Evolutionary conservation across 306 rosid species (phyloP), one percentile per base, ranked within the genome.

Genomic region (Acacia crassicarpa): DNA sequence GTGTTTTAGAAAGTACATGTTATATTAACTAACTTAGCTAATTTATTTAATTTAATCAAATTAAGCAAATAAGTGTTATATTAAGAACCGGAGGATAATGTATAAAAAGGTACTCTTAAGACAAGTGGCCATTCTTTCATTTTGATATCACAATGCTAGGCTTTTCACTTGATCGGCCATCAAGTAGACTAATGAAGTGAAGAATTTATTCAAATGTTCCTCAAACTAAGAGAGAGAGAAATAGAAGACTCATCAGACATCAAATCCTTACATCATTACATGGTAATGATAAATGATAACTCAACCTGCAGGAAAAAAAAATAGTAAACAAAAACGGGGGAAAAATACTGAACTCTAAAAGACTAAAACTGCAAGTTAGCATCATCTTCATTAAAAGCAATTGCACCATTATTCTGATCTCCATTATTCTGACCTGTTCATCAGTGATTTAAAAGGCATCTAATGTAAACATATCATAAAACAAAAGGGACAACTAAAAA

Each of bases 61-160:
- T 38, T 38, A 38, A 1, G 8, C 6, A 38, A 6, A 38, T 6
- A 38, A 0, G 1, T 38, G 0, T 38, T 38, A 38, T 38, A 6
- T 6, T 38, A 0, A 38, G 1, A 0, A 38, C 0, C 0, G 1
- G 1, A 38, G 1, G 1, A 6, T 5, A 38, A 38, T 38, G 8
- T 6, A 38, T 38, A 38, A 38, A 38, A 38, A 1, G 41, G 8
- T 38, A 6, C 41, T 38, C 0, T 8, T 38, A 38, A 38, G 8
- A 6, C 41, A 27, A 27, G 1, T 1, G 1, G 41, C 41, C 6
- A 5, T 1, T 1, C 6, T 6, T 38, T 38, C 41, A 6, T 38
- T 38, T 38, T 38, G 8, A 38, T 6, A 6, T 46, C 23, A 15
- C 62, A 54, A 4, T 11, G 33, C 16, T 23, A 22, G 12, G 16